A percentile compares a stretch with the other conserved stretches of the same genome.
phyloP scores from a whole-genome alignment of 2,329 filamentous ascomycete species.

The Bipolaris sorokiniana region DNA sequence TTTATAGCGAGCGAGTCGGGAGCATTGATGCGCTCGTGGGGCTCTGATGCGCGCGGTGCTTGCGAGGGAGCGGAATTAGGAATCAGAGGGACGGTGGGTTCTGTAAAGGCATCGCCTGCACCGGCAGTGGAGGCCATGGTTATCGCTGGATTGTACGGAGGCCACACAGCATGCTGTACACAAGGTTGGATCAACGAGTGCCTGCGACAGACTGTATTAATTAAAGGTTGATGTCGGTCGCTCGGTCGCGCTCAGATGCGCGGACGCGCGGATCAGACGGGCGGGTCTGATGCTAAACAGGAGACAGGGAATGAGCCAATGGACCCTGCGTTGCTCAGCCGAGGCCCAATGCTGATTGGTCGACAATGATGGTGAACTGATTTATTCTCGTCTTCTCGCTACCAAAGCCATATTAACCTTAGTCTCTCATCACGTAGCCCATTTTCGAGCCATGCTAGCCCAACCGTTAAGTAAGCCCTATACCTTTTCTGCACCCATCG shows the following conservation, averaged over 20 bases:
- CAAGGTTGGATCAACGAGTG: not conserved
- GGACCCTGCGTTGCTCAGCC: slow-evolving; percentile 20
- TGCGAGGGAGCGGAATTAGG: slow-evolving; percentile 38
- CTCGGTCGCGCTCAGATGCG: slow-evolving; percentile 4
- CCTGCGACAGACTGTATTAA: not conserved
- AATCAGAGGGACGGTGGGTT: slow-evolving; percentile 6
- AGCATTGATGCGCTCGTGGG: slow-evolving; percentile 15
- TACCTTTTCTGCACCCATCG: slow-evolving; percentile 11
- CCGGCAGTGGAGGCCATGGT: slow-evolving; percentile 28
- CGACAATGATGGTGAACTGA: not conserved
- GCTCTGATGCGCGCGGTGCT: not conserved
- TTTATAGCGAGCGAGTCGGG: slow-evolving; percentile 59
- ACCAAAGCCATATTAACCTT: slow-evolving; percentile 22
- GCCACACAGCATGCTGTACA: slow-evolving; percentile 11
- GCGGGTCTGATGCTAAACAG: slow-evolving; percentile 19
- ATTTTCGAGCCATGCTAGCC: not conserved
- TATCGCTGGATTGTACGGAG: slow-evolving; percentile 14
- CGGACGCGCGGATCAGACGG: not conserved
- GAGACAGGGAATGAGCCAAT: slow-evolving; percentile 8
- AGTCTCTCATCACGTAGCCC: slow-evolving; percentile 3
- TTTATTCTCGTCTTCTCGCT: slow-evolving; percentile 16
- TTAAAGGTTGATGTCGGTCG: not conserved
- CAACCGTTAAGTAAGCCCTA: slow-evolving; percentile 8
- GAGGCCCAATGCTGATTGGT: slow-evolving; percentile 3
- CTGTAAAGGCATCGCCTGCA: slow-evolving; percentile 12